Percentiles rank a stretch among this genome's conserved stretches.
Conservation (phyloP, 1,284 basidiomycete genomes). For the Ustilago trichophora region DNA sequence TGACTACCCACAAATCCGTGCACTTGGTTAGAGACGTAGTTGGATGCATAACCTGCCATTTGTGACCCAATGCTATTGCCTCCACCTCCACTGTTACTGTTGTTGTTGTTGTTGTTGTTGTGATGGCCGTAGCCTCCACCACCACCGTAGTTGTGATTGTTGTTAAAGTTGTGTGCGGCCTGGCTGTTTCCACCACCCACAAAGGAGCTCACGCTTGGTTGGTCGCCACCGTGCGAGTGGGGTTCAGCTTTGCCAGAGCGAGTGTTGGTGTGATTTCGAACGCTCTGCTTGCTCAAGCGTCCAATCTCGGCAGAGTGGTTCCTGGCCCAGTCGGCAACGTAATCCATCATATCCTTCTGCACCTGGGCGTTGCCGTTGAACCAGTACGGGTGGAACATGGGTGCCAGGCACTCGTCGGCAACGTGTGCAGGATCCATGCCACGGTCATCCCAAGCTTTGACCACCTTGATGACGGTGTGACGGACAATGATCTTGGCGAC, state of each 20-base stretch:
- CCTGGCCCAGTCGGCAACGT: conserved; percentile 54
- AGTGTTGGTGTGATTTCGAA: conserved; percentile 58
- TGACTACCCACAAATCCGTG: conserved; percentile 38
- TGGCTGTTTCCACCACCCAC: conserved; percentile 47
- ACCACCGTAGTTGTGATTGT: conserved; percentile 17
- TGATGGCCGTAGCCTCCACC: conserved; percentile 5
- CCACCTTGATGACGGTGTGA: conserved; percentile 74
- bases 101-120: too few species aligned
- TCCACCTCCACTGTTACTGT: conserved; percentile 17
- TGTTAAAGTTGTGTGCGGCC: conserved; percentile 36
- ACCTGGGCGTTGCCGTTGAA: conserved; percentile 42
- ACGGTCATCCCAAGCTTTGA: conserved; percentile 77
- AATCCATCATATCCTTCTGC: conserved; percentile 60
- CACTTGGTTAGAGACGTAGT: conserved; percentile 44
- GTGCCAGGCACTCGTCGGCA: conserved; percentile 58
- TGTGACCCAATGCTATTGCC: conserved; percentile 34
- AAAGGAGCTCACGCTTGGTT: conserved; percentile 40
- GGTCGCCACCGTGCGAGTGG: conserved; percentile 52
- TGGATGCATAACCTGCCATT: conserved; percentile 40
- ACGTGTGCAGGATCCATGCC: conserved; percentile 33
- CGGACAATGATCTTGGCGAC: conserved; percentile 70
- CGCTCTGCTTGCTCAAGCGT: conserved; percentile 44
- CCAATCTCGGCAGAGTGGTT: conserved; percentile 48
- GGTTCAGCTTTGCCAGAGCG: conserved; percentile 56
- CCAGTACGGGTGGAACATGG: conserved; percentile 63